Base-by-base conservation (phyloP, 2,329 filamentous ascomycete species). In the Alternaria novae-zelandiae region DNA sequence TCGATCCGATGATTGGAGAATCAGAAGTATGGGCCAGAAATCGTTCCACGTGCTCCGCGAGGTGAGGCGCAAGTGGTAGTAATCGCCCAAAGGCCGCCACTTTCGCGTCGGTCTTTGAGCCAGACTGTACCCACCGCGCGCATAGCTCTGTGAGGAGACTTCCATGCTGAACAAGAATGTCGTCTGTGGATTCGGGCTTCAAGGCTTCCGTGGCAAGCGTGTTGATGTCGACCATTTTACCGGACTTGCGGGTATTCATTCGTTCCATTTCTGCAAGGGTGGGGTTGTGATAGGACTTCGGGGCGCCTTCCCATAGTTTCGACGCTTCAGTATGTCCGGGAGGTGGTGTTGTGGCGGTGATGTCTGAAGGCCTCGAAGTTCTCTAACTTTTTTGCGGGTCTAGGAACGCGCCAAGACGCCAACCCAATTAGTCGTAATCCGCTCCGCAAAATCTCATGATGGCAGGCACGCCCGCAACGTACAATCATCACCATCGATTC, bases 101-200 rank as follows among this genome's bases (percentile, higher is more conserved):
- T 70, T 78, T 78, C 8, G 70, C 76, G 63, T 71, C 74, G 32
- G 77, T 78, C 44, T 73, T 64, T 41, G 66, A 71, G 61, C 69
- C 82, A 72, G 76, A 82, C 78, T 73, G 83, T 47, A 91, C 83
- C 93, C 93, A 97, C 83, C 91, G 86, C 65, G 93, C 91, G 80
- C 91, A 93, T 54, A 96, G 84, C 79, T 97, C 94, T 71, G 93
- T 88, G 73, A 96, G 92, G 44, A 94, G 82, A 65, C 86, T 83
- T 77, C 92, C 89, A 79, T 94, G 94, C 74, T 91, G 86, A 68
- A 87, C 83, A 75, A 96, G 94, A 75, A 97, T 83, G 60, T 84
- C 84, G 75, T 93, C 88, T 73, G 93, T 95, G 78, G 89, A 86
- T 81, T 84, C 83, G 71, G 91, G 85, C 72, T 88, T 85, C 74